Conservation (phyloP, 345 rosid genomes). For the Citrus mangshanensis region DNA sequence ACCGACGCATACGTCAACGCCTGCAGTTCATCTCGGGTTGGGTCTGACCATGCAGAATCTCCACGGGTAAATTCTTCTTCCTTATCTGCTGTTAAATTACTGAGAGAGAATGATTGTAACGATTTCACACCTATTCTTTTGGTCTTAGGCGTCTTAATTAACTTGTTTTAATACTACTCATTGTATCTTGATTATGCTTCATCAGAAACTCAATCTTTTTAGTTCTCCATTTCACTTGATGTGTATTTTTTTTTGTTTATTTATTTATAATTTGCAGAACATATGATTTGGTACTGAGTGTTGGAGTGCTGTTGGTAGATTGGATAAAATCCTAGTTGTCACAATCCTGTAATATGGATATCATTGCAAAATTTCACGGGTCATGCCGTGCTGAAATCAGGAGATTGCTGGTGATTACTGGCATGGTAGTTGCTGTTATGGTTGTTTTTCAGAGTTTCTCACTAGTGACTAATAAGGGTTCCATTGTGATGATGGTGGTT, state of each 20-base stretch:
- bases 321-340: background rate
- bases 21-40: background rate
- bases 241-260: no score
- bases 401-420: conserved; percentile 41
- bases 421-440: conserved; percentile 30
- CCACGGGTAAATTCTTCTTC: background rate
- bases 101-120: background rate
- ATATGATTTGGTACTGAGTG: no score
- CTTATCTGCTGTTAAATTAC: background rate
- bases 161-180: no score
- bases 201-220: background rate
- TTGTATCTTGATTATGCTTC: background rate
- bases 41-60: background rate
- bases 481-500: conserved; percentile 6
- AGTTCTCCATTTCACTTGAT: background rate
- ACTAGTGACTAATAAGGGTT: conserved; percentile 28
- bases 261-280: no score
- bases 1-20: background rate
- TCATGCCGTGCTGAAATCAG: conserved; percentile 38
- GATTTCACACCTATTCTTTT: background rate
- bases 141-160: background rate
- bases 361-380: conserved; percentile 21
- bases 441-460: conserved; percentile 42
- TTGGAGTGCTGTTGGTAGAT: background rate
- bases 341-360: conserved; percentile 28